Evolutionary conservation across 2,329 filamentous ascomycete genomes (phyloP), one percentile per base, ranked within the genome.

Genomic region (Xylariaceae sp.): DNA sequence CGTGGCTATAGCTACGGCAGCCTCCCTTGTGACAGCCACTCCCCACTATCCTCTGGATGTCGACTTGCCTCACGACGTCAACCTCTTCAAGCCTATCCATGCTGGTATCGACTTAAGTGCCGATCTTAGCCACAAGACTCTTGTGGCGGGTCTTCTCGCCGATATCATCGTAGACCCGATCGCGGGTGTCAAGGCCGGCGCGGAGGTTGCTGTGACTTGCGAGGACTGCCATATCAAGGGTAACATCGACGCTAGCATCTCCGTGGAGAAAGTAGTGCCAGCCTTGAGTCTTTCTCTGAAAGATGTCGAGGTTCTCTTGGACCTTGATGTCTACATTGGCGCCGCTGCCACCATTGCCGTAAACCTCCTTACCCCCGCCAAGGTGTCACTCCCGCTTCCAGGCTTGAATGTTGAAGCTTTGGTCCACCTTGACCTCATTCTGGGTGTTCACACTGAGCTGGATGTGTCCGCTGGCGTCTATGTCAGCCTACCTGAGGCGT

Each of bases 401-500:
- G 74, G 77, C 1, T 64, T 83, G 1, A 71, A 75, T 26, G 68
- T 82, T 7, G 79, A 80, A 3, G 74, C 79, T 2, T 69, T 81
- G 2, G 74, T 85, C 47, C 74, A 74, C 29, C 73, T 85, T 8
- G 82, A 85, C 59, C 74, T 86, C 2, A 75, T 86, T 26, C 68
- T 85, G 14, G 75, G 72, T 45, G 74, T 79, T 0, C 73, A 79
- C n/a, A 77, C 77, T 2, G 73, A 73, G 12, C 71, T 86, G 43
- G 80, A 83, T 56, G 74, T 86, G 26, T 77, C 74, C 21, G 81
- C 76, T 49, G 81, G 82, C 7, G 76, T 84, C 51, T 80, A 83
- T 64, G 73, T 85, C 45, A 75, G 78, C 63, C 73, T 86, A 1
- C 75, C 79, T 8, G 78, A 83, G 31, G 74, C 77, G 36, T 73